These are phyloP conservation scores for Verticillium klebahnii DNA, from an alignment of 2,329 filamentous ascomycete species.

Conservation along the genomic window DNA sequence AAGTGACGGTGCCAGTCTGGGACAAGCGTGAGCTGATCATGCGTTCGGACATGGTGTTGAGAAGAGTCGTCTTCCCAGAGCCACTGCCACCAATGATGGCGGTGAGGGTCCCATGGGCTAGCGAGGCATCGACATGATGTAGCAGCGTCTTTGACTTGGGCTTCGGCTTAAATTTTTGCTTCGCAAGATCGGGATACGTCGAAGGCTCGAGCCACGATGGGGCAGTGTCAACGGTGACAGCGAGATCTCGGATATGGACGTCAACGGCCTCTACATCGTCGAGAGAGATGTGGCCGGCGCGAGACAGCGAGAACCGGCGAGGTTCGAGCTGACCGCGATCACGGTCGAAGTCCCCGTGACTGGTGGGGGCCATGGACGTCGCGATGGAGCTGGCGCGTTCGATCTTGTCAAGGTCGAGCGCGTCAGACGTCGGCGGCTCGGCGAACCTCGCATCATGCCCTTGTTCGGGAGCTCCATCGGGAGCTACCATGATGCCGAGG, in stretches of 20 bases:
- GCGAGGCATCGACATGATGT: conserved; percentile 57
- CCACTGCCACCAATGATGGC: conserved; percentile 74
- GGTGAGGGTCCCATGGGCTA: conserved; percentile 63
- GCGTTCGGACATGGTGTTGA: conserved; percentile 68
- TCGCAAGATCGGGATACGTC: conserved; percentile 38
- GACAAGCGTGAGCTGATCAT: conserved; percentile 51
- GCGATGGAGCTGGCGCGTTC: conserved; percentile 27
- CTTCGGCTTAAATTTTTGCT: conserved; percentile 28
- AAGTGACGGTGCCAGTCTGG: conserved; percentile 52
- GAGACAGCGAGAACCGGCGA: conserved; percentile 23
- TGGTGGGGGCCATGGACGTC: conserved; percentile 18
- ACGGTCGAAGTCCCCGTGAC: conserved; percentile 7
- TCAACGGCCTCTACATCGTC: conserved; percentile 52
- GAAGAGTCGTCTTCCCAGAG: conserved; percentile 66
- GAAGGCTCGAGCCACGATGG: conserved; percentile 46
- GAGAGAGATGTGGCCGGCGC: conserved; percentile 33
- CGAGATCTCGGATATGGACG: conserved; percentile 48
- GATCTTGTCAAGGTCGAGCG: conserved; percentile 23
- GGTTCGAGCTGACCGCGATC: conserved; percentile 5
- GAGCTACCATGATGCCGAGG: not conserved
- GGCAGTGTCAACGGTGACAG: conserved; percentile 54
- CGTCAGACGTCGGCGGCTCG: not conserved
- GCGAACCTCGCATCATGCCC: not conserved
- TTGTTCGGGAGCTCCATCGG: not conserved
- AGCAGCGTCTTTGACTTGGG: conserved; percentile 50